Evolutionary conservation across 75 land plant genomes (phyloP).

Genomic region (Ceratopteris richardii): DNA sequence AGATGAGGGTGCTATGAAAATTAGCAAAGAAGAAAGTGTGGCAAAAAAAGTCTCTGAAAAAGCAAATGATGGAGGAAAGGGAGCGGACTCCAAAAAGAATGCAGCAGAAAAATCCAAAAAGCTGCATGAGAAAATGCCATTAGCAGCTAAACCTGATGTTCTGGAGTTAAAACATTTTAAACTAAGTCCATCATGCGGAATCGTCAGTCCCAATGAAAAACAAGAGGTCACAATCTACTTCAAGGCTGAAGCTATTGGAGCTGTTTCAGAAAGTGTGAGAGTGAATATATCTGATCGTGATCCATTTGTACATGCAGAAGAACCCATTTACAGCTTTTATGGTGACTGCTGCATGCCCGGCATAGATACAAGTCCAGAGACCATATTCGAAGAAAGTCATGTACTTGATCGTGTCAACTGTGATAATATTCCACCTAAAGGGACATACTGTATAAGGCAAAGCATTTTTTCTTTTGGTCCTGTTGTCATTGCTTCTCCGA

Average conservation of each 20-base stretch:
- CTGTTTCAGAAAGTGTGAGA: slow-evolving; percentile 9
- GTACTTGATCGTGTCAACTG: slow-evolving; percentile 13
- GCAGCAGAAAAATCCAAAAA: slow-evolving; percentile 9
- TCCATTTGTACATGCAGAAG: slow-evolving; percentile 12
- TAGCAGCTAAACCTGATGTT: slow-evolving; percentile 5
- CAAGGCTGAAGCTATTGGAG: slow-evolving; percentile 15
- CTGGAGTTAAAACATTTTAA: slow-evolving; percentile 17
- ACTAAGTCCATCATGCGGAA: slow-evolving; percentile 16
- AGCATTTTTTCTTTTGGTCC: slow-evolving; percentile 28
- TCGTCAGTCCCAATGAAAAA: slow-evolving; percentile 17
- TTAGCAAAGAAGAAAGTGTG: neutral
- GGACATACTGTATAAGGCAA: slow-evolving; percentile 19
- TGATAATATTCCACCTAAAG: slow-evolving; percentile 5
- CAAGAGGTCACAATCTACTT: slow-evolving; percentile 14
- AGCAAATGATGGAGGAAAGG: slow-evolving; percentile 5
- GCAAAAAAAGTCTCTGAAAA: neutral
- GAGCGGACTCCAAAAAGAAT: slow-evolving; percentile 10
- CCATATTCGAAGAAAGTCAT: slow-evolving; percentile 20
- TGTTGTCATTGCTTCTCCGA: slow-evolving; percentile 12
- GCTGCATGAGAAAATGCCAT: slow-evolving; percentile 3
- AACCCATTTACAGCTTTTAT: slow-evolving; percentile 12
- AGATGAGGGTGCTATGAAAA: neutral
- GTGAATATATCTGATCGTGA: slow-evolving; percentile 15
- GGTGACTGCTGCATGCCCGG: slow-evolving; percentile 26
- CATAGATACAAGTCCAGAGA: slow-evolving; percentile 15